Evolutionary conservation across 805 yeast genomes (phyloP).

Genomic region (Yamadazyma takamatsuzukensis): DNA sequence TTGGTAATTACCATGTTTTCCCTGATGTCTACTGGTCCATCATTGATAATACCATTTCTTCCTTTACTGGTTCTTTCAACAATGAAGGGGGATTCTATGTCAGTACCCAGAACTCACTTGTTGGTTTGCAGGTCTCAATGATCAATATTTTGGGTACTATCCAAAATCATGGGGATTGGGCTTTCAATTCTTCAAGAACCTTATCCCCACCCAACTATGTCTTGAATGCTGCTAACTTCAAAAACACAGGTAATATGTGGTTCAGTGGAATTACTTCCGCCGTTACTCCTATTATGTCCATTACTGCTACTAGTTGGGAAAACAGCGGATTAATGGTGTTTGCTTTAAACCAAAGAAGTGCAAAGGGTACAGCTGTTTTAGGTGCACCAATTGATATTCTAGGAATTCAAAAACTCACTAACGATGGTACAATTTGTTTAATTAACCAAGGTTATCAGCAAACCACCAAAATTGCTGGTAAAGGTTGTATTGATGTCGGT

Average conservation of each 20-base stretch:
- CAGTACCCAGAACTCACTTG: slow-evolving; percentile 11
- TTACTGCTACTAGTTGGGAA: slow-evolving; percentile 13
- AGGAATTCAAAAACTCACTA: slow-evolving; percentile 14
- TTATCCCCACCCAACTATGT: slow-evolving; percentile 15
- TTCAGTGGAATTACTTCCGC: slow-evolving; percentile 18
- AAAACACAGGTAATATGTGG: slow-evolving; percentile 23
- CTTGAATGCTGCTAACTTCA: slow-evolving; percentile 15
- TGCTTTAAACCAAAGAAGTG: slow-evolving; percentile 8
- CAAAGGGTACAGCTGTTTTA: slow-evolving; percentile 12
- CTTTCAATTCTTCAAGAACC: slow-evolving; percentile 20
- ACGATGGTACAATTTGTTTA: slow-evolving; percentile 27
- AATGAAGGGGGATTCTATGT: slow-evolving; percentile 21
- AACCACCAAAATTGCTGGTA: slow-evolving; percentile 18
- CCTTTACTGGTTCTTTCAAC: slow-evolving; percentile 19
- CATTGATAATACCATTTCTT: slow-evolving; percentile 18
- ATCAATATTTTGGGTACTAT: slow-evolving; percentile 7
- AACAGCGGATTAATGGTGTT: slow-evolving; percentile 19
- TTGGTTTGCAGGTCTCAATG: slow-evolving; percentile 15
- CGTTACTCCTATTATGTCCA: slow-evolving; percentile 13
- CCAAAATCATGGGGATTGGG: slow-evolving; percentile 17
- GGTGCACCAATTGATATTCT: slow-evolving; percentile 11
- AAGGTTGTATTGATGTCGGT: slow-evolving; percentile 23
- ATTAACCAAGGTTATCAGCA: slow-evolving; percentile 19
- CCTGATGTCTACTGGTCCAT: slow-evolving; percentile 25
- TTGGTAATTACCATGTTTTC: slow-evolving; percentile 19